phyloP scores from a whole-genome alignment of 306 rosid species.

The Astragalus membranaceus region DNA sequence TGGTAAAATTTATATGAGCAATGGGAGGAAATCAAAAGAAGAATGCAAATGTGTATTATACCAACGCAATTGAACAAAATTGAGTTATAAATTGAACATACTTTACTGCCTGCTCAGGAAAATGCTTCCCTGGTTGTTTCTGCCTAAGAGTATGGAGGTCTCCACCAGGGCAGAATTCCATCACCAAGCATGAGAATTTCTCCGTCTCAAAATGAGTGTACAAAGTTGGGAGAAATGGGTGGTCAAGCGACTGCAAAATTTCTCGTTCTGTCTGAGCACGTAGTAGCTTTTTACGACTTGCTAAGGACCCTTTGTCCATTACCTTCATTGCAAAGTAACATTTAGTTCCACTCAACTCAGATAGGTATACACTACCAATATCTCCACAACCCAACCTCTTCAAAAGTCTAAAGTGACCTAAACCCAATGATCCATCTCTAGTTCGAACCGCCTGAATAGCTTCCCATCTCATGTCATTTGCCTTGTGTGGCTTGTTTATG shows the following conservation, averaged over 20 bases:
- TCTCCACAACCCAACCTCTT: conserved; percentile 99
- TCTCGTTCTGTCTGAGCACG: conserved; percentile 99
- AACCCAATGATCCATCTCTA: conserved; percentile 77
- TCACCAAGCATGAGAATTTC: conserved; percentile 95
- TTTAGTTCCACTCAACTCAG: conserved; percentile 93
- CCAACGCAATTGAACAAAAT: conserved; percentile 1
- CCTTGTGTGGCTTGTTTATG: conserved; percentile 91
- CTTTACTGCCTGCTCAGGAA: conserved; percentile 99
- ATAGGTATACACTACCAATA: conserved; percentile 95
- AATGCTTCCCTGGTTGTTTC: conserved; percentile 97
- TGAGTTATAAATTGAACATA: conserved; percentile 47
- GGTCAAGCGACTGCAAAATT: conserved; percentile 89
- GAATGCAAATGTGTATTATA: not conserved
- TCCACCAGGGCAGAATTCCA: conserved; percentile 99
- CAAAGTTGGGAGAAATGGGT: conserved; percentile 93
- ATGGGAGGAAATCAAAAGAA: not conserved
- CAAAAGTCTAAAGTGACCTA: conserved; percentile 79
- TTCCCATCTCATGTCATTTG: conserved; percentile 98
- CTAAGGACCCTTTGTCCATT: conserved; percentile 96
- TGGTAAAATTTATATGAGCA: not conserved
- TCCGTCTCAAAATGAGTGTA: conserved; percentile 97
- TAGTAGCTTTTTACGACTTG: conserved; percentile 87
- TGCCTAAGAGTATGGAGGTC: conserved; percentile 96
- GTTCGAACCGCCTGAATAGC: conserved; percentile 86
- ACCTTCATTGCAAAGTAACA: conserved; percentile 98